Evolutionary conservation across 208 protist genomes (phyloP), one percentile per base, ranked within the genome.

Genomic region (Trypanosoma mega): DNA sequence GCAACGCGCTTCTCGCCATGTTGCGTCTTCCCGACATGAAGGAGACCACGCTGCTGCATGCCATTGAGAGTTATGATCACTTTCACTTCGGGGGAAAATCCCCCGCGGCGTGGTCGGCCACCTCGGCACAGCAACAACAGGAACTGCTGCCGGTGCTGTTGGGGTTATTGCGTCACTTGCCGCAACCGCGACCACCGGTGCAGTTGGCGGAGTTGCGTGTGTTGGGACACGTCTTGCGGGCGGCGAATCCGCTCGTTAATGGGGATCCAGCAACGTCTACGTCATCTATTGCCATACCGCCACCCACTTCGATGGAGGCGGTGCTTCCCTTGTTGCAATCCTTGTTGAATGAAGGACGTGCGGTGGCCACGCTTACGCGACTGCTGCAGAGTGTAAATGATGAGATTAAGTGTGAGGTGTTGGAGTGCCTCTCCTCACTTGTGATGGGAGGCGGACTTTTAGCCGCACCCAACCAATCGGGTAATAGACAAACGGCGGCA

Each of bases 361-460:
- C 68, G 12, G 66, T 95, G 4, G 45, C 65, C 0, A 64, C 76
- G 26, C 68, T 94, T 16, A 81, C 72, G 21, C 75, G 69, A 36
- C 70, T 94, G 27, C 72, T 97, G n/a, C 82, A 71, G 41, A 94
- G 85, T 49, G 87, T 94, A n/a, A 97, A 96, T 64, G 90, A 97
- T 45, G 82, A 93, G 41, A 80, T 97, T 11, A 97, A 96, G 69
- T 90, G 81, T 63, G 92, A 93, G 57, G 86, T 79, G 26, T 68
- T 93, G 12, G 80, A 91, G 59, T 87, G 67, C 27, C 63, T 97
- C 14, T 85, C 78, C 20, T 76, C 83, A 23, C 71, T 96, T 14
- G 72, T 91, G 14, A 85, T 78, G 48, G 63, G 29, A 31, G 62
- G 61, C 44, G 34, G 6, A 23, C 33, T 24, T 46, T 36, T 31